A percentile compares a stretch with the other conserved stretches of the same genome.
These are phyloP conservation scores for Xylaria sp. DNA, from an alignment of 2,329 filamentous ascomycete species.

Conservation along the genomic window DNA sequence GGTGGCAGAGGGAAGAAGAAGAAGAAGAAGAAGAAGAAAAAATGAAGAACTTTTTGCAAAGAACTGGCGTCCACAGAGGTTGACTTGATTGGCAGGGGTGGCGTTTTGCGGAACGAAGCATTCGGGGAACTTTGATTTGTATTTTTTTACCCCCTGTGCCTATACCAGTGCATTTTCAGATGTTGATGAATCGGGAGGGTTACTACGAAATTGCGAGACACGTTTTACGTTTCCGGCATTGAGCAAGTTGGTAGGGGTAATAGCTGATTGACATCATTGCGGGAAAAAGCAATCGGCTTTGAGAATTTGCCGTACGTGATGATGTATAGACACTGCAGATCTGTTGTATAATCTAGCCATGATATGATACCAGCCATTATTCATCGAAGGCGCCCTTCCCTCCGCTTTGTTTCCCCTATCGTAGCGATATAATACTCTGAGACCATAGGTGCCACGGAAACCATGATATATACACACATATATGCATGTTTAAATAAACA, in stretches of 20 bases:
- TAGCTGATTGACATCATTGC: too few species aligned
- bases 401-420: too few species aligned
- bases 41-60: constrained; percentile 21
- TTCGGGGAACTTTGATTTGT: constrained; percentile 10
- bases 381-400: too few species aligned
- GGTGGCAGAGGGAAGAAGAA: constrained; percentile 10
- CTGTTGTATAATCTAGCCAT: too few species aligned
- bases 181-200: neutral
- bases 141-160: constrained; percentile 1
- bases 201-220: neutral
- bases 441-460: too few species aligned
- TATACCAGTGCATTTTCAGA: constrained; percentile 8
- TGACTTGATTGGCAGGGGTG: constrained; percentile 22
- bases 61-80: constrained; percentile 28
- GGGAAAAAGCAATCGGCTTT: too few species aligned
- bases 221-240: neutral
- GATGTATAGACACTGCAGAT: too few species aligned
- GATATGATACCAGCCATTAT: too few species aligned
- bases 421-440: too few species aligned
- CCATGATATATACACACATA: too few species aligned
- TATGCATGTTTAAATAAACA: too few species aligned
- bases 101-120: constrained; percentile 25
- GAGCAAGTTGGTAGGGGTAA: neutral
- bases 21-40: constrained; percentile 14
- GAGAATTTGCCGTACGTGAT: too few species aligned